Evolutionary conservation across 2,329 filamentous ascomycete genomes (phyloP).

Genomic region (Penicillium sp.): DNA sequence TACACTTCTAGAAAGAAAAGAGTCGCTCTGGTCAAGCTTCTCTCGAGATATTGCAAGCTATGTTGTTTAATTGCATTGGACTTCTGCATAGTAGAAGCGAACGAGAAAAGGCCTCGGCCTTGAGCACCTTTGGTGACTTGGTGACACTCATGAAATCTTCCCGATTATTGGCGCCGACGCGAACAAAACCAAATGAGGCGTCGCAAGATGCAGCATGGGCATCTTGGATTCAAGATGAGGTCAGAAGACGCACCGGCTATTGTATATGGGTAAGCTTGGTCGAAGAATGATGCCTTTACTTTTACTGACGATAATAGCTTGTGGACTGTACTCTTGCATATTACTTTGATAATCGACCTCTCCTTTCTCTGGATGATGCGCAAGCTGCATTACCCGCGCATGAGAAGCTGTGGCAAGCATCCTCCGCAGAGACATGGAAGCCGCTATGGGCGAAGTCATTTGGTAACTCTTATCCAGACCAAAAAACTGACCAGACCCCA

Average conservation of each 20-base stretch:
- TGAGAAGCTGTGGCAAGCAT: constrained; percentile 42
- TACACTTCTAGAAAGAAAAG: constrained; percentile 26
- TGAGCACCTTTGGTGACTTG: constrained; percentile 29
- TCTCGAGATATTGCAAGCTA: constrained; percentile 31
- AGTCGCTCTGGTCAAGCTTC: constrained; percentile 8
- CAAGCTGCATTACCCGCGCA: constrained; percentile 39
- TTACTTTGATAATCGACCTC: constrained; percentile 34
- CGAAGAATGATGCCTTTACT: not conserved
- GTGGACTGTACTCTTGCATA: constrained; percentile 43
- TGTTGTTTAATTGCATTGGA: constrained; percentile 33
- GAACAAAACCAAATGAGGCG: not conserved
- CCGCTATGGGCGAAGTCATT: constrained; percentile 18
- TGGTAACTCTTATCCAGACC: constrained; percentile 14
- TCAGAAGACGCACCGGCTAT: constrained; percentile 39
- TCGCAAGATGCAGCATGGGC: constrained; percentile 28
- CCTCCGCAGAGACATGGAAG: constrained; percentile 33
- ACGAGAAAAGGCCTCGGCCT: constrained; percentile 20
- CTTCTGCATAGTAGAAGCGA: constrained; percentile 27
- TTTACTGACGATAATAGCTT: constrained; percentile 25
- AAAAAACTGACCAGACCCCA: not conserved
- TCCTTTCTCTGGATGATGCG: constrained; percentile 41
- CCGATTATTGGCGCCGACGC: constrained; percentile 14
- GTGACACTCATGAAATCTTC: constrained; percentile 24
- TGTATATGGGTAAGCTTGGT: constrained; percentile 41
- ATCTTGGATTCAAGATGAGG: constrained; percentile 39